These are phyloP conservation scores for Kluyveromyces marxianus DNA, from an alignment of 1,139 yeast species.

Conservation along the genomic window DNA sequence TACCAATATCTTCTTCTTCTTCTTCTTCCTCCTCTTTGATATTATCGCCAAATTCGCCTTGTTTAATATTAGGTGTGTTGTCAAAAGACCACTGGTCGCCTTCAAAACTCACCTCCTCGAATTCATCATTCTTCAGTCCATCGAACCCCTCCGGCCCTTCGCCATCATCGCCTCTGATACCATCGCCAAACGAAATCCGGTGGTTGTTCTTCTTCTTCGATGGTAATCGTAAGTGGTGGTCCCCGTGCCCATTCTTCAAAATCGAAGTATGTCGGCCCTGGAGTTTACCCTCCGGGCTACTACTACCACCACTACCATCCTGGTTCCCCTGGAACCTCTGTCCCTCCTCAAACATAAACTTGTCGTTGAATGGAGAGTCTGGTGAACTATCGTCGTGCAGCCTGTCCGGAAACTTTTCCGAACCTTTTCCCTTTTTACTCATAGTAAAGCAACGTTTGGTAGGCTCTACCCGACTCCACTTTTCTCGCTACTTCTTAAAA, in stretches of 20 bases:
- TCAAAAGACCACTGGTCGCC: conserved; percentile 23
- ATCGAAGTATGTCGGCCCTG: conserved; percentile 3
- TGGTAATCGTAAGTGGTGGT: background rate
- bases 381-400: conserved; percentile 12
- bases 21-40: conserved; percentile 18
- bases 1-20: conserved; percentile 23
- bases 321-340: conserved; percentile 10
- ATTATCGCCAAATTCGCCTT: conserved; percentile 10
- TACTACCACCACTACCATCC: background rate
- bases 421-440: background rate
- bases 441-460: no score
- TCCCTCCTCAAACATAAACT: conserved; percentile 21
- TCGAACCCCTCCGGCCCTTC: no score
- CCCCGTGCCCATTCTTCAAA: background rate
- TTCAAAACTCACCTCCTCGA: conserved; percentile 6
- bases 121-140: conserved; percentile 1
- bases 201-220: background rate
- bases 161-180: background rate
- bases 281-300: background rate
- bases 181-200: conserved; percentile 1
- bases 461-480: background rate
- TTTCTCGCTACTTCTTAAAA: background rate
- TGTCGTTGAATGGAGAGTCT: conserved; percentile 24
- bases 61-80: conserved; percentile 20
- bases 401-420: background rate